Conservation (phyloP, 306 rosid genomes). For the Albizia julibrissin region DNA sequence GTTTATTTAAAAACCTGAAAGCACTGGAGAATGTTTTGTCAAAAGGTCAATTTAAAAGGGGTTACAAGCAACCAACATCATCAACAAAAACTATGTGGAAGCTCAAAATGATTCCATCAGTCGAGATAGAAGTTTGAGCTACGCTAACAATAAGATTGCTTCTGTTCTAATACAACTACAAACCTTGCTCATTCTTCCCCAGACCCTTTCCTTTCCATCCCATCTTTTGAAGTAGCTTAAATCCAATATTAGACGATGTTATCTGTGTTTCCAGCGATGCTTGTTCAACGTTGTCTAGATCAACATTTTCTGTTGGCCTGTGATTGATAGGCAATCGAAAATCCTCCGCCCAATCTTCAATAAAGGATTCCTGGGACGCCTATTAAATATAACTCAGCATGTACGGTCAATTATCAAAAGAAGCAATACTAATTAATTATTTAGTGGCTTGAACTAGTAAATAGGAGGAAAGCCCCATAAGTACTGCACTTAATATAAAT, state of each 20-base stretch:
- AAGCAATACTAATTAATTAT: background rate
- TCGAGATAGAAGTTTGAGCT: background rate
- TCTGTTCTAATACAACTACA: background rate
- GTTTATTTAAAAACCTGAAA: no score
- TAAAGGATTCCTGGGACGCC: conserved; percentile 56
- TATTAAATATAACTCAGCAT: conserved; percentile 19
- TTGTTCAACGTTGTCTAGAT: conserved; percentile 91
- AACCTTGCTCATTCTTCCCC: conserved; percentile 98
- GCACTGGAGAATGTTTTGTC: no score
- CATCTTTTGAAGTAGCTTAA: conserved; percentile 97
- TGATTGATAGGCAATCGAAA: conserved; percentile 89
- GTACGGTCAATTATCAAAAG: background rate
- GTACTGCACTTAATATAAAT: background rate
- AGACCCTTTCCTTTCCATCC: conserved; percentile 99
- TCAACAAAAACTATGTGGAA: background rate
- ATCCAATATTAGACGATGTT: conserved; percentile 84
- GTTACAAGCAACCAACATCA: background rate
- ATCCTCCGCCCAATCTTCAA: conserved; percentile 67
- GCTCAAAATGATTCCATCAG: background rate
- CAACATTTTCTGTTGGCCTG: conserved; percentile 93
- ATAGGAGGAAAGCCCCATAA: conserved; percentile 4
- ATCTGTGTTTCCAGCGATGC: conserved; percentile 87
- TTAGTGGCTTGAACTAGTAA: background rate
- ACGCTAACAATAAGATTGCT: background rate
- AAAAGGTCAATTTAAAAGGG: no score